Evolutionary conservation across 2,329 filamentous ascomycete genomes (phyloP), one percentile per base, ranked within the genome.

Genomic region (Leptographium galeiforme): DNA sequence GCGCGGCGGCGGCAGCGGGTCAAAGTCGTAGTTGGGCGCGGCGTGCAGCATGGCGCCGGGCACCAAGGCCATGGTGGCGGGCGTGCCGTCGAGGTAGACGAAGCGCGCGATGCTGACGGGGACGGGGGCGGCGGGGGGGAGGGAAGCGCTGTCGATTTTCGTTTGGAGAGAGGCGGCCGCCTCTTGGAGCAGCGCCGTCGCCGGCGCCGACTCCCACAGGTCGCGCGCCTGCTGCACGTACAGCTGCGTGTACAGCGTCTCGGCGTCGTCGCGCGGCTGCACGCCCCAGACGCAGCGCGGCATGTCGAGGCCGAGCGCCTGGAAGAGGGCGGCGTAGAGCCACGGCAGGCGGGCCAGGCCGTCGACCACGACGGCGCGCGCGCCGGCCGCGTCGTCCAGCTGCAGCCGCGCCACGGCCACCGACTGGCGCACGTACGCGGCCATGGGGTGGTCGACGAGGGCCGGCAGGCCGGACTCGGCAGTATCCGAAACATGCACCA

Each of bases 251-350:
- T 88, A 79, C 40, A 95, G 77, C 53, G 79, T 75, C 59, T 89
- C 78, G 47, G 81, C 74, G 13, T 77, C 72, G 34, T 81, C 77
- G 1, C 82, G 76, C 6, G 87, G 79, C 61, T 81, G 76, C 56
- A 83, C 77, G 51, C 87, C 90, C 91, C 93, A 97, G 36, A 97
- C 78, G 0, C 82, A 78, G 38, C 83, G 83, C 1, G 93, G 90
- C 8, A 87, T 69, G 60, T 89, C 84, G 34, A 96, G 74, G 57
- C 85, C 82, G 32, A 97, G 73, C 48, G 88, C 85, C 60, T 87
- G 84, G 64, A 91, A 93, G 5, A 98, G 72, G 25, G 82, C 75
- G 52, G 79, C 82, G 61, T 91, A 89, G 2, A 96, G 74, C 89
- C 90, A 98, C 0, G 93, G 91, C 52, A 89, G 80, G 33, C 72